Base-by-base conservation (phyloP, 805 yeast species). In the Yamadazyma olivae region DNA sequence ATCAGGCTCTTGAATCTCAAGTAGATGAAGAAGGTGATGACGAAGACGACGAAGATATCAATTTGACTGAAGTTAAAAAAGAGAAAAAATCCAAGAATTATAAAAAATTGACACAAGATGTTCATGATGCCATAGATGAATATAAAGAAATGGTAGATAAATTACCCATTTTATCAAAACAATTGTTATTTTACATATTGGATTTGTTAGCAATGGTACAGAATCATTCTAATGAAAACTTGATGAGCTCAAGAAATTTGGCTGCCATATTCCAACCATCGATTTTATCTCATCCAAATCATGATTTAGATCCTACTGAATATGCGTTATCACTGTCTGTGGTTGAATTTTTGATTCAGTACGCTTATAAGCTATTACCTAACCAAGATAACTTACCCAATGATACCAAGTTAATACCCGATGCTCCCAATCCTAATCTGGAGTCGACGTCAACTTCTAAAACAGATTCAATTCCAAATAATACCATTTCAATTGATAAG, bases 231-330 rank as follows among this genome's bases (percentile, higher is more conserved):
- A 76, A 75, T 33, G 77, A 77, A 41, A 93, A 90, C 56, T 67
- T 87, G 45, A 93, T 93, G 99, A 80, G 96, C 2, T 86, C 95
- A 1, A 77, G 88, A 49, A 93, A 93, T 56, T 67, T 93, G 45
- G 95, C 98, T 1, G 96, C 98, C 2, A 86, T 93, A 39, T 93
- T 93, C 65, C 99, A 93, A 63, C 98, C 99, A 3, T 85, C 96
- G n/a, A 79, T 93, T 13, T 67, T 93, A 35, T 84, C 95, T 7
- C 98, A 91, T 57, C 95, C 96, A 4, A 75, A 74, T 46, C 97
- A 93, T 57, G 96, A 90, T 54, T 77, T 91, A 81, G 77, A 83
- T 27, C 97, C 97, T 1, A 87, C 80, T 21, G 97, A 93, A 59
- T 90, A 90, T 61, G 91, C 86, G 9, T 63, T 88, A 23, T 85